Evolutionary conservation across 2,329 filamentous ascomycete species (phyloP).

Genomic region (Exophiala sp.): DNA sequence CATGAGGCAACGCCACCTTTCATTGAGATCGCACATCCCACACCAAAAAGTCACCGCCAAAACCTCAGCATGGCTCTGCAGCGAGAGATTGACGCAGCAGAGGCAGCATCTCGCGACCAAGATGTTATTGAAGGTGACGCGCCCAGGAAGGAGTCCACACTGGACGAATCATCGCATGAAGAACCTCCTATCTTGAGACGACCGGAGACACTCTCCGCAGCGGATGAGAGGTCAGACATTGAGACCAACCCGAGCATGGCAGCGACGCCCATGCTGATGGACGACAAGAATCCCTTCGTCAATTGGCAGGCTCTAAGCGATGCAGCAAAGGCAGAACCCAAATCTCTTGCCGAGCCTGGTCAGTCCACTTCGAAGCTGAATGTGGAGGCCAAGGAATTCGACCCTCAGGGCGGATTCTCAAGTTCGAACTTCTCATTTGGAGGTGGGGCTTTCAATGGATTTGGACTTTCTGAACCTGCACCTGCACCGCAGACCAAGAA

Average conservation of each 20-base stretch:
- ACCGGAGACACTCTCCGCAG: constrained; percentile 24
- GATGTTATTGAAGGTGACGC: constrained; percentile 26
- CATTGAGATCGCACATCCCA: constrained; percentile 58
- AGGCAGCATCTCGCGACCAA: constrained; percentile 50
- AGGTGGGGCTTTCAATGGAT: constrained; percentile 36
- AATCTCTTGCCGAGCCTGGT: constrained; percentile 28
- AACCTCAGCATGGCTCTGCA: constrained; percentile 76
- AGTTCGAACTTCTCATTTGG: constrained; percentile 45
- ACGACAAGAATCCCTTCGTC: constrained; percentile 26
- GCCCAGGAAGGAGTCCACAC: constrained; percentile 26
- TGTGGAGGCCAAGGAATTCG: constrained; percentile 80
- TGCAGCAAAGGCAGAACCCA: constrained; percentile 22
- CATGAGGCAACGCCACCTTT: constrained; percentile 28
- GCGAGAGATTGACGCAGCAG: constrained; percentile 77
- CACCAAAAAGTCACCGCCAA: constrained; percentile 61
- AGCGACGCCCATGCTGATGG: constrained; percentile 59
- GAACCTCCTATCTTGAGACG: constrained; percentile 32
- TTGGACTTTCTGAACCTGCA: constrained; percentile 2
- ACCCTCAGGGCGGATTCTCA: constrained; percentile 52
- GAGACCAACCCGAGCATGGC: constrained; percentile 72
- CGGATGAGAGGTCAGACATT: constrained; percentile 44
- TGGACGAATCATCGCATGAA: constrained; percentile 44
- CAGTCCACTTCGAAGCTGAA: constrained; percentile 76
- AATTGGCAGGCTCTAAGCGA: constrained; percentile 25
- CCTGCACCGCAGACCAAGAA: constrained; percentile 1